These are phyloP conservation scores for Oryza meridionalis DNA, from an alignment of 176 grass and related monocot genomes.

Conservation along the genomic window DNA sequence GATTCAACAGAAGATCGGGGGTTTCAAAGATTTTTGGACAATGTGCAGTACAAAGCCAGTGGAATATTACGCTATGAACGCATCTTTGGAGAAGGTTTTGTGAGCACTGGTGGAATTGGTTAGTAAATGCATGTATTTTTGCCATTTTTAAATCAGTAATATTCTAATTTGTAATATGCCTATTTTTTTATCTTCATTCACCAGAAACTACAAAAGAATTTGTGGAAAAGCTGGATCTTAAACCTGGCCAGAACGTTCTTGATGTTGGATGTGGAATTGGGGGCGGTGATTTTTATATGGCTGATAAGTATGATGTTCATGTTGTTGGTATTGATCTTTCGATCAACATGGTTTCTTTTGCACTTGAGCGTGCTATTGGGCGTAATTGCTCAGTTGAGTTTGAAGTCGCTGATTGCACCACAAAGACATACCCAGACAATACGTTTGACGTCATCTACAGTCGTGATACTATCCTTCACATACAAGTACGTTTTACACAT, in stretches of 20 bases:
- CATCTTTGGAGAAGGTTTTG: conserved; percentile 93
- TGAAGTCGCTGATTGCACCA: conserved; percentile 97
- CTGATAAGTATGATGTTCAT: conserved; percentile 87
- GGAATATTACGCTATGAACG: conserved; percentile 92
- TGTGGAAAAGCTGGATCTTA: conserved; percentile 77
- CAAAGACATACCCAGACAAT: conserved; percentile 73
- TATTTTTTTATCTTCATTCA: conserved; percentile 9
- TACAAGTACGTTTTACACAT: conserved; percentile 60
- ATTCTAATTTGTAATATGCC: conserved; percentile 14
- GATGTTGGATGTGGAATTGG: conserved; percentile 98
- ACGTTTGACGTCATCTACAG: conserved; percentile 92
- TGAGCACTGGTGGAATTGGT: conserved; percentile 97
- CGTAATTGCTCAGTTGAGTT: conserved; percentile 85
- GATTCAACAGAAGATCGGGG: conserved; percentile 73
- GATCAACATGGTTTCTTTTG: conserved; percentile 96
- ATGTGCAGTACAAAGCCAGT: conserved; percentile 94
- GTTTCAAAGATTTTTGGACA: conserved; percentile 97
- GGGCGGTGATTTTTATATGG: conserved; percentile 98
- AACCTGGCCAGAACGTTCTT: conserved; percentile 89
- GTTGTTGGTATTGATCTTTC: conserved; percentile 97
- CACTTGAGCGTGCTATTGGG: conserved; percentile 87
- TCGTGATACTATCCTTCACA: conserved; percentile 94
- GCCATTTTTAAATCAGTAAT: conserved; percentile 11
- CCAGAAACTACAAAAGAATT: conserved; percentile 96
- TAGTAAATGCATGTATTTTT: conserved; percentile 15